Percentiles rank a stretch among this genome's conserved stretches.
Evolutionary conservation across 495 filamentous ascomycete species (phyloP).

Genomic region (Hyaloscypha hepaticicola): DNA sequence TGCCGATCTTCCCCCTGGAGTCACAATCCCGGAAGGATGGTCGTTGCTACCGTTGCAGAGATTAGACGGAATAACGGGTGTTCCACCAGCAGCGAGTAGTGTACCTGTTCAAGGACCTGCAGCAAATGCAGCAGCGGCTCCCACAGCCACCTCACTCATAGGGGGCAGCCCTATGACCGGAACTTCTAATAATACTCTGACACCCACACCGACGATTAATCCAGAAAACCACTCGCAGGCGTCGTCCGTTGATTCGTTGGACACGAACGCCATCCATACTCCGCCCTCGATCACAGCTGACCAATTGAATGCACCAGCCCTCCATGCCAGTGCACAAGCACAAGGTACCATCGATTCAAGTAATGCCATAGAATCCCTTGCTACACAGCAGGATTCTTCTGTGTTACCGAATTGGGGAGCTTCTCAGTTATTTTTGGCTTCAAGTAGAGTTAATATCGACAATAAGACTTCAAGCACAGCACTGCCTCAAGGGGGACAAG

Average conservation of each 20-base stretch:
- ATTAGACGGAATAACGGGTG: conserved; percentile 39
- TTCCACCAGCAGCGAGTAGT: conserved; percentile 8
- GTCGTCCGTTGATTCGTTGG: conserved; percentile 29
- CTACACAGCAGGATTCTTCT: conserved; percentile 14
- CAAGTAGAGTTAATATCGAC: conserved; percentile 2
- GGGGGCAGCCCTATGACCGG: conserved; percentile 24
- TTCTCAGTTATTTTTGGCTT: conserved; percentile 27
- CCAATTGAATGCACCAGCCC: conserved; percentile 16
- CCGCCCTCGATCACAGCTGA: conserved; percentile 23
- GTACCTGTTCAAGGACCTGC: conserved; percentile 15
- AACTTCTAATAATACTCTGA: conserved; percentile 30
- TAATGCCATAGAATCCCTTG: conserved; percentile 3
- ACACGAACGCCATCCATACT: conserved; percentile 26
- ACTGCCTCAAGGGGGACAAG: background rate
- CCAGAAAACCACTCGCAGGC: conserved; percentile 24
- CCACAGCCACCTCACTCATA: conserved; percentile 27
- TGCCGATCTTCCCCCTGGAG: conserved; percentile 66
- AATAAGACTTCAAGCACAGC: conserved; percentile 11
- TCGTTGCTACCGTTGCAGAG: conserved; percentile 67
- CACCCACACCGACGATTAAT: conserved; percentile 22
- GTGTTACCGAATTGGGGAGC: conserved; percentile 24
- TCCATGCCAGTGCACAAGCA: conserved; percentile 21
- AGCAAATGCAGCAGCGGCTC: conserved; percentile 23
- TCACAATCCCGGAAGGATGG: conserved; percentile 76
- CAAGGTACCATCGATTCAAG: conserved; percentile 16